A percentile compares a stretch with the other conserved stretches of the same genome.
Conservation (phyloP, 371 early-diverging fungal species). For the Mucor irregularis region DNA sequence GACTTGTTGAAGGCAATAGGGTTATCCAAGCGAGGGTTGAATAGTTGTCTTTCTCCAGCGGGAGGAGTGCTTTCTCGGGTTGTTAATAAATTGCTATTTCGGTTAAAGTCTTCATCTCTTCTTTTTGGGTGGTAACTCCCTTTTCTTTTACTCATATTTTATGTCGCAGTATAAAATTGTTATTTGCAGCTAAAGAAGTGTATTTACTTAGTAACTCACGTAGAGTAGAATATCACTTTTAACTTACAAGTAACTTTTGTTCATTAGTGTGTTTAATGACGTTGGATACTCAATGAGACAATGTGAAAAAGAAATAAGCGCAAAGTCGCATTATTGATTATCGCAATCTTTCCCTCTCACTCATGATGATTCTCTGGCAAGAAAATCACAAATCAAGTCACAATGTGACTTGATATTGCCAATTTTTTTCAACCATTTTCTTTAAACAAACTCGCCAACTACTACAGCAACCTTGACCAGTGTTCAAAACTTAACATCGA, state of each 20-base stretch:
- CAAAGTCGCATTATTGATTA: no score
- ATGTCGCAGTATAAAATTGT: conserved; percentile 2
- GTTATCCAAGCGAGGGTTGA: conserved; percentile 40
- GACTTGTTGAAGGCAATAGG: conserved; percentile 40
- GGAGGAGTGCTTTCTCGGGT: conserved; percentile 1
- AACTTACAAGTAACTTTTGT: conserved; percentile 3
- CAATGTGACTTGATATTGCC: no score
- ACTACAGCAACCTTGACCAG: no score
- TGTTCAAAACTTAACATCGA: background rate
- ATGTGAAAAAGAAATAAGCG: no score
- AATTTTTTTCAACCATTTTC: no score
- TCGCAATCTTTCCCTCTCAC: no score
- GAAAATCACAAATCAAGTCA: no score
- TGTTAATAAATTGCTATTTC: conserved; percentile 6
- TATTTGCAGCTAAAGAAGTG: conserved; percentile 15
- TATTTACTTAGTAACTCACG: background rate
- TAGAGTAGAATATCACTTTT: background rate
- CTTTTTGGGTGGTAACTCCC: conserved; percentile 10
- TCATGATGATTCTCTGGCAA: no score
- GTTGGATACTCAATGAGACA: no score
- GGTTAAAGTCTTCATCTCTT: conserved; percentile 20
- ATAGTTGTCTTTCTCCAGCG: conserved; percentile 23
- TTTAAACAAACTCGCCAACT: no score
- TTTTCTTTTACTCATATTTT: conserved; percentile 28
- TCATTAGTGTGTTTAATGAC: no score